Evolutionary conservation across 2,329 filamentous ascomycete species (phyloP), one percentile per base, ranked within the genome.

Genomic region (Sporothrix humicola): DNA sequence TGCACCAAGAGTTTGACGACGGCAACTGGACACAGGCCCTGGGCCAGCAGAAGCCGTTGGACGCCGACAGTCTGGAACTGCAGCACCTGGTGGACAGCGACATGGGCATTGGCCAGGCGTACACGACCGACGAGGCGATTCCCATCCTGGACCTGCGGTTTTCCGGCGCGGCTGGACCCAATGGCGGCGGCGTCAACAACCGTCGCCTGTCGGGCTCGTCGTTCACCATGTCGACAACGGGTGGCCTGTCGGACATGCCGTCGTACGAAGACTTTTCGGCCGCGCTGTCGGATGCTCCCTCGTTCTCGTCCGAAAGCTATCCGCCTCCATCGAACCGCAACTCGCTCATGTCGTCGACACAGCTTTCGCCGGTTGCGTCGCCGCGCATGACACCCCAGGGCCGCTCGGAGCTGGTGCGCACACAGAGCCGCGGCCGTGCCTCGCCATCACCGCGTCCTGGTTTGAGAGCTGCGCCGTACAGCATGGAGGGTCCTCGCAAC

Each of bases 221-320:
- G 0, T 92, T 92, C 78, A 92, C 91, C 54, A 87, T 93, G 82
- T 93, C 91, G 17, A 92, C 88, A 0, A 87, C 87, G 58, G 87
- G 90, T 26, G 86, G 85, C 26, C 83, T 92, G 58, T 91, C 90
- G 5, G 91, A 93, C 77, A 88, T 92, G 80, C 86, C 90, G 69
- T 89, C 90, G 3, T 93, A 91, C 79, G 91, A 94, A 73, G 91
- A 94, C 76, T 89, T 92, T 78, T 90, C 91, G 17, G 84, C 90
- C 31, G 85, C 88, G 26, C 81, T 91, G 73, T 91, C 91, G 8
- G 91, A 93, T 76, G 89, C 89, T 52, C 87, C 89, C 46, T 91
- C 90, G 13, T 91, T 91, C 81, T 85, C 82, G 76, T 90, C 89
- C 8, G 89, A 91, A 23, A 65, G 59, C 77, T 92, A 91, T 79